Percentiles rank a stretch among this genome's conserved stretches.
Conservation (phyloP, 2,329 filamentous ascomycete species). For the Monosporascus sp. region DNA sequence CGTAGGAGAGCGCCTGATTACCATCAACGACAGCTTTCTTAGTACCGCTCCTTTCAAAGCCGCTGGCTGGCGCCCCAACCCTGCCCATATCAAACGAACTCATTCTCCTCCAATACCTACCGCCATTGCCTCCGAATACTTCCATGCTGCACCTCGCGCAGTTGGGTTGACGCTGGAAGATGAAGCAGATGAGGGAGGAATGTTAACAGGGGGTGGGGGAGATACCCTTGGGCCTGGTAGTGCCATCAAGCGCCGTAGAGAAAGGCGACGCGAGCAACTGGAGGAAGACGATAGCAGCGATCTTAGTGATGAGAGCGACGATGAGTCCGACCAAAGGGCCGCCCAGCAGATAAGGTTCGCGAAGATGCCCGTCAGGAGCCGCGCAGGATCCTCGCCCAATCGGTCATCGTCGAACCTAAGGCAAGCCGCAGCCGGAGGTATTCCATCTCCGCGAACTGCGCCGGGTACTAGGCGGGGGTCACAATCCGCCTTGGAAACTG, state of each 20-base stretch:
- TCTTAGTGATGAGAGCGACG: constrained; percentile 77
- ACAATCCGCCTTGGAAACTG: constrained; percentile 63
- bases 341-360: constrained; percentile 91
- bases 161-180: constrained; percentile 61
- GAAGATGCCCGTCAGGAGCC: constrained; percentile 85
- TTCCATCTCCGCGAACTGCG: constrained; percentile 42
- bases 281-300: constrained; percentile 85
- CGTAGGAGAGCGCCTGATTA: constrained; percentile 78
- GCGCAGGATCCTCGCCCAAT: constrained; percentile 83
- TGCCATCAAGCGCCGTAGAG: constrained; percentile 59
- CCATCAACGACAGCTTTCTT: constrained; percentile 70
- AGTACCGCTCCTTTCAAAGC: constrained; percentile 79
- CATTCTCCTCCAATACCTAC: constrained; percentile 84
- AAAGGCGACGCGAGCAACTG: constrained; percentile 62
- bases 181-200: constrained; percentile 66
- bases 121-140: constrained; percentile 77
- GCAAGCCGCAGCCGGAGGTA: constrained; percentile 38
- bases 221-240: constrained; percentile 65
- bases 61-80: constrained; percentile 72
- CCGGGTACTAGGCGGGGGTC: constrained; percentile 57
- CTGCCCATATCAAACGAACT: constrained; percentile 71
- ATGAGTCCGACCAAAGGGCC: constrained; percentile 65
- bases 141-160: constrained; percentile 61
- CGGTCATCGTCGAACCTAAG: constrained; percentile 55
- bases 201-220: constrained; percentile 62